These are phyloP conservation scores for Rhexocercosporidium sp. DNA, from an alignment of 2,329 filamentous ascomycete species.

Conservation along the genomic window DNA sequence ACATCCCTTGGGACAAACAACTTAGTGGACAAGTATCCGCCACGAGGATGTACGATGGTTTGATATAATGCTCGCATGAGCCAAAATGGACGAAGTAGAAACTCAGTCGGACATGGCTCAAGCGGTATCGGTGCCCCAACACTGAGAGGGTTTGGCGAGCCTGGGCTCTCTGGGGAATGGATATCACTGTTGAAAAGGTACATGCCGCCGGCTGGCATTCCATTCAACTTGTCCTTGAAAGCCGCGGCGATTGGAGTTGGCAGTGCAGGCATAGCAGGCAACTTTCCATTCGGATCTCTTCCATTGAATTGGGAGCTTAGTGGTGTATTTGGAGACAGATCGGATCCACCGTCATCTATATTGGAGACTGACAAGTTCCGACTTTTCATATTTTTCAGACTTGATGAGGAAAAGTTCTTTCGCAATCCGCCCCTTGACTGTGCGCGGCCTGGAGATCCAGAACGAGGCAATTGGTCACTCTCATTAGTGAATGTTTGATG, in stretches of 20 bases:
- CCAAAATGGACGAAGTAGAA: slow-evolving; percentile 94
- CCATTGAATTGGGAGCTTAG: slow-evolving; percentile 57
- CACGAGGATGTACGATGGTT: slow-evolving; percentile 87
- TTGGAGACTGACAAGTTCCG: slow-evolving; percentile 74
- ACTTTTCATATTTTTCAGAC: slow-evolving; percentile 72
- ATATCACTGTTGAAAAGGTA: slow-evolving; percentile 86
- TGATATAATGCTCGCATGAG: slow-evolving; percentile 94
- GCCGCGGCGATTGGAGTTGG: slow-evolving; percentile 71
- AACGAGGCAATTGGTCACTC: slow-evolving; percentile 46
- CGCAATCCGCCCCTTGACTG: slow-evolving; percentile 53
- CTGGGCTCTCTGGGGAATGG: slow-evolving; percentile 68
- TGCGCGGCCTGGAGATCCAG: slow-evolving; percentile 58
- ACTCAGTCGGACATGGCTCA: slow-evolving; percentile 89
- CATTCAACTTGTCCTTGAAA: slow-evolving; percentile 63
- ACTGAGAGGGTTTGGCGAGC: slow-evolving; percentile 67
- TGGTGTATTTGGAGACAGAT: slow-evolving; percentile 76
- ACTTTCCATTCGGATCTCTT: slow-evolving; percentile 50
- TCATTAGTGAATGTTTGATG: slow-evolving; percentile 38
- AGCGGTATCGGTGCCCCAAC: slow-evolving; percentile 75
- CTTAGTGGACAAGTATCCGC: slow-evolving; percentile 89
- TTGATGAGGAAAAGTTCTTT: slow-evolving; percentile 75
- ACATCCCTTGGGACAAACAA: slow-evolving; percentile 92
- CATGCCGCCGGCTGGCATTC: slow-evolving; percentile 67
- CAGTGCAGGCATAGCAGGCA: slow-evolving; percentile 63
- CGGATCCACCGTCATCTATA: slow-evolving; percentile 63